Percentiles rank a stretch among this genome's conserved stretches.
Evolutionary conservation across 2,329 filamentous ascomycete genomes (phyloP).

Genomic region (Xylaria sp.): DNA sequence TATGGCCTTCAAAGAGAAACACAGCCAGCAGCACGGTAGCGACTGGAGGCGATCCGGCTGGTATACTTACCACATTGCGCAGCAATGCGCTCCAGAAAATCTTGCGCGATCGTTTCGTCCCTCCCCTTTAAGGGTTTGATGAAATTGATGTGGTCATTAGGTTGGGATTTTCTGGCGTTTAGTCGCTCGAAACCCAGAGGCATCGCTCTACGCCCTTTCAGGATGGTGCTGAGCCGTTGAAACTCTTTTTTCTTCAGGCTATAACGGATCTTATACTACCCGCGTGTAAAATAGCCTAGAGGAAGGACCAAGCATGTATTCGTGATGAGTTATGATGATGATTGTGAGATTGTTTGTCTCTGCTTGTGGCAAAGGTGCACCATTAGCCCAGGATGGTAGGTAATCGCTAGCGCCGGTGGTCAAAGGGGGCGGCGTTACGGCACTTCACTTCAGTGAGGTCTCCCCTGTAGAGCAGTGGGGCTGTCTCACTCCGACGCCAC

Average conservation of each 20-base stretch:
- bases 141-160: slow-evolving; percentile 83
- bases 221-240: not conserved
- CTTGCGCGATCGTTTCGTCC: slow-evolving; percentile 70
- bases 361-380: slow-evolving; percentile 5
- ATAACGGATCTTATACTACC: not conserved
- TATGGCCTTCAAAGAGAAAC: not conserved
- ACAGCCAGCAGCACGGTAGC: not conserved
- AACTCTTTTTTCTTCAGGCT: not conserved
- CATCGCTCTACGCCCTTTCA: slow-evolving; percentile 61
- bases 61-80: slow-evolving; percentile 74
- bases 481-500: not conserved
- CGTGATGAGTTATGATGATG: not conserved
- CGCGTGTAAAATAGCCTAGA: not conserved
- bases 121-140: slow-evolving; percentile 80
- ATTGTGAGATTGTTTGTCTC: not conserved
- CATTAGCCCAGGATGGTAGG: not conserved
- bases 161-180: slow-evolving; percentile 78
- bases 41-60: not conserved
- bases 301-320: too few species aligned
- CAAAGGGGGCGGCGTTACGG: slow-evolving; percentile 11
- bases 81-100: slow-evolving; percentile 80
- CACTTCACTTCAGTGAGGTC: slow-evolving; percentile 8
- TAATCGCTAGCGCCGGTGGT: not conserved
- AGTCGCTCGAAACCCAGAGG: slow-evolving; percentile 81
- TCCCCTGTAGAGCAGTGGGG: slow-evolving; percentile 12